phyloP scores from a whole-genome alignment of 2,329 filamentous ascomycete genomes.

The Ceratocystis albifundus region DNA sequence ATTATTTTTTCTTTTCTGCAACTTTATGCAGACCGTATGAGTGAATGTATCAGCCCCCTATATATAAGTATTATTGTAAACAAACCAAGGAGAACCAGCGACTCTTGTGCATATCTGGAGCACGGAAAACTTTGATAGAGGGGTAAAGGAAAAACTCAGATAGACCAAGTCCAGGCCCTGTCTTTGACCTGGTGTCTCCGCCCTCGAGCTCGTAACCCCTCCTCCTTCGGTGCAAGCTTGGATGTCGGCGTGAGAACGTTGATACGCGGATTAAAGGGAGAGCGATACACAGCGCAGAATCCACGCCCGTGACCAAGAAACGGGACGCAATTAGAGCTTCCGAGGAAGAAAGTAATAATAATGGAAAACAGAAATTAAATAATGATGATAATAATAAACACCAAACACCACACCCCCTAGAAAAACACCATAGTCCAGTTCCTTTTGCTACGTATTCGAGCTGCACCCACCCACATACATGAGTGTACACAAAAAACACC shows the following conservation, averaged over 20 bases:
- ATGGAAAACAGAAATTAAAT: neutral
- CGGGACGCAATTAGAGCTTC: neutral
- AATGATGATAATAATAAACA: no score
- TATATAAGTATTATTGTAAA: neutral
- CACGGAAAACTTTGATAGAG: neutral
- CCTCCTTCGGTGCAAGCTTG: neutral
- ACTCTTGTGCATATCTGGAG: neutral
- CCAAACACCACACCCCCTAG: no score
- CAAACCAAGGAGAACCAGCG: neutral
- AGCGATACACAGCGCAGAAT: neutral
- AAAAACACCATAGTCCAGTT: neutral
- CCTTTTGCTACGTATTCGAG: neutral
- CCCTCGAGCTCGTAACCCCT: neutral
- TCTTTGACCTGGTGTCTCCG: neutral
- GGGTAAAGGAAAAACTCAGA: neutral
- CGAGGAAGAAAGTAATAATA: neutral
- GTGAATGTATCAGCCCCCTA: neutral
- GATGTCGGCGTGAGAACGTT: neutral
- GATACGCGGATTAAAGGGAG: neutral
- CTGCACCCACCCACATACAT: neutral
- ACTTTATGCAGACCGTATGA: neutral
- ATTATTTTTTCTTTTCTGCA: neutral
- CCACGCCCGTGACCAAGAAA: conserved; percentile 1
- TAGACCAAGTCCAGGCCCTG: neutral
- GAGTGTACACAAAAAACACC: neutral